Conservation (phyloP, 2,329 filamentous ascomycete genomes). For the Beauveria rudraprayagi region DNA sequence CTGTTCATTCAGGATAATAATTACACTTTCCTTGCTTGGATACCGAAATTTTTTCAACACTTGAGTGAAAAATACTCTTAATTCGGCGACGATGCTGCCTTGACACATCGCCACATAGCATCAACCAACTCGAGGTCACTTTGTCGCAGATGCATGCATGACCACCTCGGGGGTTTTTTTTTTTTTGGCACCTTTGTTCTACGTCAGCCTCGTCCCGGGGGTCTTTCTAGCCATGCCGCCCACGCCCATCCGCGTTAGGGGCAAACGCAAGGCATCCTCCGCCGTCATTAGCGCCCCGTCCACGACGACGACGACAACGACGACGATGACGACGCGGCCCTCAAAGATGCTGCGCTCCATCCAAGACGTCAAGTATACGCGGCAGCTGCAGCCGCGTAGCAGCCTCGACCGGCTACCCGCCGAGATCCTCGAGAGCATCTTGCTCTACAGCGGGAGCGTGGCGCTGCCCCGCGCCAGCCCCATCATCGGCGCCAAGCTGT, state of each 20-base stretch:
- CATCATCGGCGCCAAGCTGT: conserved; percentile 39
- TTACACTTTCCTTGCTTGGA: too few species aligned
- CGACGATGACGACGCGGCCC: background rate
- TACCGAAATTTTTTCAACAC: too few species aligned
- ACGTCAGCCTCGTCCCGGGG: background rate
- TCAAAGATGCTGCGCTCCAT: conserved; percentile 4
- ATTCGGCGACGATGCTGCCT: background rate
- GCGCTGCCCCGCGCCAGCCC: conserved; percentile 37
- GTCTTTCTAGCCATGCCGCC: conserved; percentile 30
- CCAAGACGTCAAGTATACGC: conserved; percentile 23
- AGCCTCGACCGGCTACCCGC: conserved; percentile 34
- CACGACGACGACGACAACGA: background rate
- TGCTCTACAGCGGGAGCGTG: conserved; percentile 41
- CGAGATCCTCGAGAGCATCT: conserved; percentile 47
- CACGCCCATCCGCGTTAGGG: conserved; percentile 40
- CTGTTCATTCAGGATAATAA: too few species aligned
- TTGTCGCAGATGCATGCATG: background rate
- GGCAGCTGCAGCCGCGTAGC: conserved; percentile 18
- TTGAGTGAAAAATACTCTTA: too few species aligned
- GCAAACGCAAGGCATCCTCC: conserved; percentile 31
- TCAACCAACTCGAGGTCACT: background rate
- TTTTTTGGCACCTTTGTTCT: background rate
- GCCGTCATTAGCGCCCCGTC: conserved; percentile 2
- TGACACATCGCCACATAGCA: background rate
- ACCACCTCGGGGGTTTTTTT: background rate